These are phyloP conservation scores for Cryptococcus sp. DNA, from an alignment of 1,284 basidiomycete genomes.

Conservation along the genomic window DNA sequence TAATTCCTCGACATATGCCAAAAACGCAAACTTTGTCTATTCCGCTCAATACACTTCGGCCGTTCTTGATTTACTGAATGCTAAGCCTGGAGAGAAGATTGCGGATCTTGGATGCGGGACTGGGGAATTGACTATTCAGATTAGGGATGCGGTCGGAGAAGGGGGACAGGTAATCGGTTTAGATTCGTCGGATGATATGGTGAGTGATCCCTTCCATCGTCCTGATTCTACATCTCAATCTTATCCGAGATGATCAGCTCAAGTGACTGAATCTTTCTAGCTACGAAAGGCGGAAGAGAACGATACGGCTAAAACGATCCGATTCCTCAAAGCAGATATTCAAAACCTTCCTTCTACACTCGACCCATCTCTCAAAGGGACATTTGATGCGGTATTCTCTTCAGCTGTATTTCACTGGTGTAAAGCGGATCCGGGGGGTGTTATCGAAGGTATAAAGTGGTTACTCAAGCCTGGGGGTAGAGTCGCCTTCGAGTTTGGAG, in stretches of 20 bases:
- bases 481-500: slow-evolving; percentile 72
- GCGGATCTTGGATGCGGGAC: slow-evolving; percentile 78
- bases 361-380: slow-evolving; percentile 18
- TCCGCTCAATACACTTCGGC: slow-evolving; percentile 60
- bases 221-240: neutral
- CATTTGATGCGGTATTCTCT: slow-evolving; percentile 60
- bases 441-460: slow-evolving; percentile 57
- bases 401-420: slow-evolving; percentile 82
- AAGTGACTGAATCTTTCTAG: slow-evolving; percentile 51
- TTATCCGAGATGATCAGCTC: slow-evolving; percentile 58
- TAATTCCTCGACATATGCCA: slow-evolving; percentile 34
- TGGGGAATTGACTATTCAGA: slow-evolving; percentile 63
- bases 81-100: slow-evolving; percentile 62
- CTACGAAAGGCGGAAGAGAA: neutral
- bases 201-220: slow-evolving; percentile 38
- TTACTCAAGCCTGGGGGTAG: slow-evolving; percentile 65
- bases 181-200: slow-evolving; percentile 70
- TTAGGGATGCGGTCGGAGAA: slow-evolving; percentile 56
- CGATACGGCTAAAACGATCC: slow-evolving; percentile 51
- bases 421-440: slow-evolving; percentile 63
- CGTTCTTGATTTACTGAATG: slow-evolving; percentile 60
- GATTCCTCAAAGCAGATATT: slow-evolving; percentile 36
- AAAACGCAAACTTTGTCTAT: slow-evolving; percentile 63
- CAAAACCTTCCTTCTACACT: slow-evolving; percentile 19
- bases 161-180: slow-evolving; percentile 61